Evolutionary conservation across 345 rosid genomes (phyloP).

Genomic region (Xanthoceras sorbifolium): DNA sequence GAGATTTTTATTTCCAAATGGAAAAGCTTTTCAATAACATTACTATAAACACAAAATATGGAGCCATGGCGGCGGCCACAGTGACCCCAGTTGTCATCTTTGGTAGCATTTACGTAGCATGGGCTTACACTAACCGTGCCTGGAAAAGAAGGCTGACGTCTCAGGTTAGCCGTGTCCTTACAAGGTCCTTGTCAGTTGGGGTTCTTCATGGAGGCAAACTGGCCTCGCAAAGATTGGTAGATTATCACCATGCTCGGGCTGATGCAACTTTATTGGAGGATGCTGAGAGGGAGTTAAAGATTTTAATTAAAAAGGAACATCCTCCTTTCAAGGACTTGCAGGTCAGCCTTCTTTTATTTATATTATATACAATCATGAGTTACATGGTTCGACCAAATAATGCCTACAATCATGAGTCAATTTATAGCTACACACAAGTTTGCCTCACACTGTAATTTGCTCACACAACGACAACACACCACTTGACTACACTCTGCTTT

Average conservation of each 20-base stretch:
- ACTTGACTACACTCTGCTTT: too few relatives aligned
- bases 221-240: slow-evolving; percentile 54
- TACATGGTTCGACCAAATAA: too few relatives aligned
- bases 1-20: slow-evolving; percentile 12
- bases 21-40: slow-evolving; percentile 25
- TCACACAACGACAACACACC: too few relatives aligned
- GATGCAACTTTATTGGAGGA: slow-evolving; percentile 26
- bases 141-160: slow-evolving; percentile 20
- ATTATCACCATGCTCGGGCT: slow-evolving; percentile 43
- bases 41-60: slow-evolving; percentile 39
- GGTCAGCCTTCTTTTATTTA: slow-evolving; percentile 29
- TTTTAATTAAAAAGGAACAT: slow-evolving; percentile 24
- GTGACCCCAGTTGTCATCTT: slow-evolving; percentile 43
- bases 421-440: too few relatives aligned
- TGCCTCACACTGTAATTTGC: too few relatives aligned
- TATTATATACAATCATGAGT: too few relatives aligned
- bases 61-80: slow-evolving; percentile 39
- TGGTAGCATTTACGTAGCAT: slow-evolving; percentile 47
- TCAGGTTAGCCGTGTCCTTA: slow-evolving; percentile 6
- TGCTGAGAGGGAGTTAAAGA: slow-evolving; percentile 35
- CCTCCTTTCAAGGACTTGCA: slow-evolving; percentile 51
- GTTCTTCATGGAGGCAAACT: slow-evolving; percentile 56
- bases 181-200: slow-evolving; percentile 53
- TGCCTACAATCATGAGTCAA: too few relatives aligned
- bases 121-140: slow-evolving; percentile 36